Conservation (phyloP, 345 rosid species). For the Linum usitatissimum region DNA sequence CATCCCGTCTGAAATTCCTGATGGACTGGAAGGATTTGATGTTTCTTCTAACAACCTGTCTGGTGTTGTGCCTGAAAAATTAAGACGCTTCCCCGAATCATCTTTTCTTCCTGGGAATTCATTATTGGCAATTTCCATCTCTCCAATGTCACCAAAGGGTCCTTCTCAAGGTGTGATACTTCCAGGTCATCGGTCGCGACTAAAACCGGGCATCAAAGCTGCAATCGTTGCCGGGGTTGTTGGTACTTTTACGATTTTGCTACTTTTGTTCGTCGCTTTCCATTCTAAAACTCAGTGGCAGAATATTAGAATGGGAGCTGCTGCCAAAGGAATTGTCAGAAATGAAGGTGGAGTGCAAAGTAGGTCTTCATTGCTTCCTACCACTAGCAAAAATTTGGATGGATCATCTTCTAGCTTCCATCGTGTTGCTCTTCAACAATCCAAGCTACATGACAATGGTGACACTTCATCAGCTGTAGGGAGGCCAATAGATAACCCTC, state of each 20-base stretch:
- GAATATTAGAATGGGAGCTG: slow-evolving; percentile 18
- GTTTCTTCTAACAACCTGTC: slow-evolving; percentile 74
- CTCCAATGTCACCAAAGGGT: slow-evolving; percentile 30
- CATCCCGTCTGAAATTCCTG: slow-evolving; percentile 55
- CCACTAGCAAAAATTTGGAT: slow-evolving; percentile 29
- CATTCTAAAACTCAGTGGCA: slow-evolving; percentile 21
- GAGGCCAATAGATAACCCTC: slow-evolving; percentile 24
- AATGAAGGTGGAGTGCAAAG: slow-evolving; percentile 22
- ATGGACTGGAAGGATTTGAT: slow-evolving; percentile 41
- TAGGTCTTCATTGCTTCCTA: slow-evolving; percentile 30
- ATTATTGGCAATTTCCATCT: slow-evolving; percentile 35
- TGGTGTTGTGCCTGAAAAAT: slow-evolving; percentile 54
- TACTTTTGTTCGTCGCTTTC: slow-evolving; percentile 33
- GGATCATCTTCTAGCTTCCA: slow-evolving; percentile 32
- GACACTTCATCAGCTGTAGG: slow-evolving; percentile 26
- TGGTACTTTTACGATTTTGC: slow-evolving; percentile 33
- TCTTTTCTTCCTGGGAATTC: slow-evolving; percentile 82
- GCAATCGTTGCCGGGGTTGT: slow-evolving; percentile 52
- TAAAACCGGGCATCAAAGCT: slow-evolving; percentile 38
- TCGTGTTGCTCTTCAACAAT: slow-evolving; percentile 15
- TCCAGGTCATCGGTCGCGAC: slow-evolving; percentile 21
- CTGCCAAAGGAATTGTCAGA: slow-evolving; percentile 20
- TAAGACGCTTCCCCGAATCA: slow-evolving; percentile 63
- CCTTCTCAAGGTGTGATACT: slow-evolving; percentile 19
- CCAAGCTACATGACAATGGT: slow-evolving; percentile 24